Percentiles rank a stretch among this genome's conserved stretches.
These are phyloP conservation scores for Paecilomyces niveus DNA, from an alignment of 2,329 filamentous ascomycete species.

Conservation along the genomic window DNA sequence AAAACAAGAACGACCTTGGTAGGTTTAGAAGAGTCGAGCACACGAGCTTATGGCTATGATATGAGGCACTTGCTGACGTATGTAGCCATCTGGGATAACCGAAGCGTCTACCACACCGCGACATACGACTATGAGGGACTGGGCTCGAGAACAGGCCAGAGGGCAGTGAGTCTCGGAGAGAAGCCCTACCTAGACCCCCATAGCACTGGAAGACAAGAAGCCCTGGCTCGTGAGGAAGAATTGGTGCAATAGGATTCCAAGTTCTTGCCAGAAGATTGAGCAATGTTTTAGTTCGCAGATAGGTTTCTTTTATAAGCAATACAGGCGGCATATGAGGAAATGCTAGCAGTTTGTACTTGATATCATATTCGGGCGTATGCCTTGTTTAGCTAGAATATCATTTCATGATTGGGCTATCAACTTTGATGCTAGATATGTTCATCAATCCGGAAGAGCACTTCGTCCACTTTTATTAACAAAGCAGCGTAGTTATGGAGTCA, in stretches of 20 bases:
- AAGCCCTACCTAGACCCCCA: constrained; percentile 47
- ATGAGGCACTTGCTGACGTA: background rate
- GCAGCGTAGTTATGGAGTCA: background rate
- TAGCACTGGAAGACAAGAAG: constrained; percentile 19
- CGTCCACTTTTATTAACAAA: background rate
- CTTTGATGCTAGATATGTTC: too few relatives aligned
- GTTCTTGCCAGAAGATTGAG: background rate
- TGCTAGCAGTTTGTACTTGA: too few relatives aligned
- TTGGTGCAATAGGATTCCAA: background rate
- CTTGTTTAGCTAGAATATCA: too few relatives aligned
- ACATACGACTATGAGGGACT: constrained; percentile 45
- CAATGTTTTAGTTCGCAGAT: background rate
- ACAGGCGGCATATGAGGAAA: background rate
- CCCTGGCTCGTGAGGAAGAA: background rate
- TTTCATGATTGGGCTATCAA: too few relatives aligned
- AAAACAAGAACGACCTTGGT: constrained; percentile 37
- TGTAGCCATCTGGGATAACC: constrained; percentile 52
- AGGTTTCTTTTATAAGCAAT: background rate
- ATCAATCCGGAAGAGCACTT: too few relatives aligned
- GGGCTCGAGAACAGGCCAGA: constrained; percentile 43
- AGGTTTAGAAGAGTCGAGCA: too few relatives aligned
- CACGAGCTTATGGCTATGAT: too few relatives aligned
- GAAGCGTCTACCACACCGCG: constrained; percentile 50
- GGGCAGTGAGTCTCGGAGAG: constrained; percentile 50
- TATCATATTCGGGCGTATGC: too few relatives aligned